Evolutionary conservation across 345 rosid genomes (phyloP), one percentile per base, ranked within the genome.

Genomic region (Sisymbrium irio): DNA sequence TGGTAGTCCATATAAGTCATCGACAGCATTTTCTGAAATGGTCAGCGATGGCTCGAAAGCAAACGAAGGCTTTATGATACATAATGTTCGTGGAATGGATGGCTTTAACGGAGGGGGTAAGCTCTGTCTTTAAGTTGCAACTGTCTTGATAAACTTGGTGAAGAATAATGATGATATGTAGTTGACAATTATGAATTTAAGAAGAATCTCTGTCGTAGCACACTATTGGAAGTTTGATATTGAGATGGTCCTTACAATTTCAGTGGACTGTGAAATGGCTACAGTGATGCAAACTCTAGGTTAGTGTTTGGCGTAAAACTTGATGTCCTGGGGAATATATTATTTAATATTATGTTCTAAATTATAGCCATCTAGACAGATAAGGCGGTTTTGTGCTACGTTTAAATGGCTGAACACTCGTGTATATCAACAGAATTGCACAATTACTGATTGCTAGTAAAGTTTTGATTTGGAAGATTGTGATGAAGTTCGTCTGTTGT

Each of bases 21-120:
- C 86, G 6, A 77, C 78, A 55, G 64, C 82, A 50, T 69, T 79
- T 66, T 68, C 82, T 41, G 84, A 74, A 53, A 81, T 85, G 82
- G 82, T 73, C 62, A 67, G 81, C 58, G 85, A 78, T 65, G 78
- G 84, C 69, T 41, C 82, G 40, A 79, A 77, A 72, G 81, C 77
- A 64, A 71, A 80, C 15, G 96, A 82, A 75, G 89, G 89, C 66
- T 79, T 82, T 68, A 86, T 85, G 65, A 82, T 55, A 63, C 75
- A 85, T 67, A 86, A 79, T 51, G 75, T 78, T 46, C 77, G 59
- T 27, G 88, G 87, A 81, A 75, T 73, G 30, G 86, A 91, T 65
- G 85, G 89, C 35, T 76, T 83, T 57, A 81, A 67, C 63, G 85
- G 83, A 51, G 85, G 86, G 49, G 79, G 94, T 85, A 87, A 79